These are phyloP conservation scores for Castanospermum australe DNA, from an alignment of 306 rosid species.

Conservation along the genomic window DNA sequence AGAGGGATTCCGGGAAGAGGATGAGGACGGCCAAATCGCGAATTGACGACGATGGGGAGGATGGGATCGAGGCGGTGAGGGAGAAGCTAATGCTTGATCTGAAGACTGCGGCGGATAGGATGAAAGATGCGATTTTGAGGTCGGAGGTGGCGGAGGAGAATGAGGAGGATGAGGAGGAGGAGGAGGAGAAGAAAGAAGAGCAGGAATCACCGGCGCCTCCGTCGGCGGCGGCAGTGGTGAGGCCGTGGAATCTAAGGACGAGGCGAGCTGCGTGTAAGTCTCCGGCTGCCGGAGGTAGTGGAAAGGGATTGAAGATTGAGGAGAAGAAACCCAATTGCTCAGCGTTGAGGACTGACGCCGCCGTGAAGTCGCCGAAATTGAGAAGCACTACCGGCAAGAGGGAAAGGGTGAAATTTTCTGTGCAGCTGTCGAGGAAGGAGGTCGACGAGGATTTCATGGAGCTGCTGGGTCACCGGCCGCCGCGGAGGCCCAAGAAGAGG, in stretches of 20 bases:
- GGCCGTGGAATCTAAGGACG: conserved; percentile 71
- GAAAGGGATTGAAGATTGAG: conserved; percentile 45
- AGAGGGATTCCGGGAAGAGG: conserved; percentile 29
- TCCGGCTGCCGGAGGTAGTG: conserved; percentile 34
- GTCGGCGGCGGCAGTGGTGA: conserved; percentile 6
- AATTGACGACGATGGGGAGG: conserved; percentile 36
- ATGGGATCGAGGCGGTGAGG: conserved; percentile 70
- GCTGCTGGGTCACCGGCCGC: conserved; percentile 59
- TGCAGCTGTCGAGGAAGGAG: conserved; percentile 58
- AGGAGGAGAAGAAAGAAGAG: background rate
- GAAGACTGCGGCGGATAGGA: conserved; percentile 53
- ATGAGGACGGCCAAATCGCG: conserved; percentile 18
- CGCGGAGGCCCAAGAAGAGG: conserved; percentile 67
- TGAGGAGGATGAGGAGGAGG: background rate
- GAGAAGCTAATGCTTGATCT: conserved; percentile 70
- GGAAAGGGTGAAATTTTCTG: conserved; percentile 48
- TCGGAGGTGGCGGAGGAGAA: conserved; percentile 23
- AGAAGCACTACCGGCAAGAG: conserved; percentile 41
- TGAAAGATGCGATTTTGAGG: conserved; percentile 58
- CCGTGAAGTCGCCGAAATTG: conserved; percentile 40
- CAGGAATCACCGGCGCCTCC: conserved; percentile 9
- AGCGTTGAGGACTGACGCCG: conserved; percentile 46
- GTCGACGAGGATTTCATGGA: conserved; percentile 72
- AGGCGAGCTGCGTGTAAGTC: conserved; percentile 55
- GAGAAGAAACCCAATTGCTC: conserved; percentile 40